Percentiles rank a stretch among this genome's conserved stretches.
phyloP scores from a whole-genome alignment of 2,329 filamentous ascomycete species.

The Salinomyces thailandicus region DNA sequence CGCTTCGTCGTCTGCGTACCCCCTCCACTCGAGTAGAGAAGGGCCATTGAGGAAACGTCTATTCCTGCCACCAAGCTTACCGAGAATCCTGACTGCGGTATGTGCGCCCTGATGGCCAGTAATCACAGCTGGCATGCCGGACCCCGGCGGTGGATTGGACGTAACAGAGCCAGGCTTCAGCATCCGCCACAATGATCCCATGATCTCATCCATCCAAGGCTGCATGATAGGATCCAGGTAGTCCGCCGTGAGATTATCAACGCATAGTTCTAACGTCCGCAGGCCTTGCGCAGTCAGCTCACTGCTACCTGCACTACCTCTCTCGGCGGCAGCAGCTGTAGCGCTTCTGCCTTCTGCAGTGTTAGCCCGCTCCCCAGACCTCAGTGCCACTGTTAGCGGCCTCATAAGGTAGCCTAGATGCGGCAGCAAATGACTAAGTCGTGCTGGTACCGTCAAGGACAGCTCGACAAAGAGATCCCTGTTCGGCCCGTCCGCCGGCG shows the following conservation, averaged over 20 bases:
- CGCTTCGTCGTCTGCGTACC: constrained; percentile 75
- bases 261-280: constrained; percentile 86
- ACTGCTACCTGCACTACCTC: constrained; percentile 14
- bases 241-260: constrained; percentile 95
- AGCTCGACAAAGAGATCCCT: constrained; percentile 95
- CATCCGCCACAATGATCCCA: constrained; percentile 95
- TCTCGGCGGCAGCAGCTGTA: constrained; percentile 1
- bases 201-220: constrained; percentile 94
- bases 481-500: constrained; percentile 81
- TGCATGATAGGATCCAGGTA: constrained; percentile 99
- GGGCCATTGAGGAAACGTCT: constrained; percentile 90
- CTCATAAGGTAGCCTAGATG: constrained; percentile 96
- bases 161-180: constrained; percentile 88
- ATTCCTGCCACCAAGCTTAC: constrained; percentile 91
- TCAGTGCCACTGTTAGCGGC: constrained; percentile 86
- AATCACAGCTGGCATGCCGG: constrained; percentile 12
- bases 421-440: constrained; percentile 85
- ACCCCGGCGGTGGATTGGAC: constrained; percentile 7
- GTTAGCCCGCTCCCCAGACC: constrained; percentile 49
- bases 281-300: constrained; percentile 92
- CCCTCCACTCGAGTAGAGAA: constrained; percentile 69
- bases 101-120: constrained; percentile 79
- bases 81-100: constrained; percentile 92
- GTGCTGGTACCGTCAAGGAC: constrained; percentile 87
- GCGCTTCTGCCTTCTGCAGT: constrained; percentile 7